Evolutionary conservation across 441 rosid genomes (phyloP).

Genomic region (Populus tomentosa): DNA sequence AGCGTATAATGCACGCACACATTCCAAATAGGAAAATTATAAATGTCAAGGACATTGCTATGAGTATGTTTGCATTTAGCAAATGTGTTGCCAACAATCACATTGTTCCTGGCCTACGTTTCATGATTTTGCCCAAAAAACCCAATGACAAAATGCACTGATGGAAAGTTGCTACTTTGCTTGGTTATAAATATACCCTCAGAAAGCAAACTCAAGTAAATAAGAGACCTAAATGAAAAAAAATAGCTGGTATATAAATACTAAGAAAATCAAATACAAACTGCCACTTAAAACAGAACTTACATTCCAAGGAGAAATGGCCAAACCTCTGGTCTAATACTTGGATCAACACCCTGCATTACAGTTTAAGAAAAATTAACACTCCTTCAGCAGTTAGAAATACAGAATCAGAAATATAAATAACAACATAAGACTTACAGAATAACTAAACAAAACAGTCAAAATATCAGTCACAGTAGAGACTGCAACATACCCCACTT

Average conservation of each 20-base stretch:
- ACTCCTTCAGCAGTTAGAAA: not conserved
- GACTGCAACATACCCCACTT: constrained; percentile 56
- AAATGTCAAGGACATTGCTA: too few relatives aligned
- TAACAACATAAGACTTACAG: not conserved
- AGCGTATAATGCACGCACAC: too few relatives aligned
- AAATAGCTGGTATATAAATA: not conserved
- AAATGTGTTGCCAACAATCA: too few relatives aligned
- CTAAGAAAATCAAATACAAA: not conserved
- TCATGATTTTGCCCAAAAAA: too few relatives aligned
- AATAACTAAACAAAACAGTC: not conserved
- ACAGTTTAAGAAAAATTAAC: constrained; percentile 6
- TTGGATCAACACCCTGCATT: constrained; percentile 80
- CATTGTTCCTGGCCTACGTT: too few relatives aligned
- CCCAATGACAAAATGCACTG: too few relatives aligned
- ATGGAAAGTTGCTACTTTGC: too few relatives aligned
- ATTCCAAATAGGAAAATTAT: too few relatives aligned
- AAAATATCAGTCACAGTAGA: not conserved
- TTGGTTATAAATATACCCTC: too few relatives aligned
- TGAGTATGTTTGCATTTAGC: too few relatives aligned
- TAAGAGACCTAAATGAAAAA: too few relatives aligned
- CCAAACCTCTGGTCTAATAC: constrained; percentile 88
- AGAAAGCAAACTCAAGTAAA: too few relatives aligned
- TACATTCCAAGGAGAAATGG: constrained; percentile 98
- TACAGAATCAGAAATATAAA: not conserved
- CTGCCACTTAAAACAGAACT: constrained; percentile 7